Conservation (phyloP, 768 basidiomycete genomes). For the Sistotremastrum niveocremeum region DNA sequence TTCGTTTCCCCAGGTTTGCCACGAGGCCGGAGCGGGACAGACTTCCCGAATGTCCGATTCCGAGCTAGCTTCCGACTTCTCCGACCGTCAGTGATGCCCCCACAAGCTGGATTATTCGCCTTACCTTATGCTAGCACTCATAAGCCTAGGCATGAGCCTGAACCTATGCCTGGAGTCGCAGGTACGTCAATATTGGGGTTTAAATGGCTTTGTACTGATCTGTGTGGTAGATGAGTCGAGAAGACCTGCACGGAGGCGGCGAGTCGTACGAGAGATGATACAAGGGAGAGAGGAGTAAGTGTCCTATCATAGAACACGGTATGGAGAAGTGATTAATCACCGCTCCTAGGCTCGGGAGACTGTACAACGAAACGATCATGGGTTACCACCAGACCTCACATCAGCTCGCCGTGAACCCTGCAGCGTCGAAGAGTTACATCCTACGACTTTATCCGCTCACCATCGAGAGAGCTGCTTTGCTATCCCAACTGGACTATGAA, state of each 20-base stretch:
- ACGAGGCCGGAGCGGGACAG: too few species aligned
- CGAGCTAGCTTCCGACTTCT: too few species aligned
- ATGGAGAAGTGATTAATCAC: slow-evolving; percentile 3
- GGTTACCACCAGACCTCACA: slow-evolving; percentile 43
- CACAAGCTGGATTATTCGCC: slow-evolving; percentile 56
- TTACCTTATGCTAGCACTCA: slow-evolving; percentile 40
- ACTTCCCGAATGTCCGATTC: too few species aligned
- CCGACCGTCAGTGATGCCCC: slow-evolving; percentile 32
- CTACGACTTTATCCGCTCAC: slow-evolving; percentile 62
- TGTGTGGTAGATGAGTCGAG: slow-evolving; percentile 7
- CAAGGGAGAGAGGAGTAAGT: slow-evolving; percentile 68
- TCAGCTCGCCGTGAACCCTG: slow-evolving; percentile 57
- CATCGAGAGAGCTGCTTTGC: slow-evolving; percentile 61
- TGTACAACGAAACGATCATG: slow-evolving; percentile 49
- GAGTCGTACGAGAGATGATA: slow-evolving; percentile 51
- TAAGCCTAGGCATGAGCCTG: slow-evolving; percentile 25
- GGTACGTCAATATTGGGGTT: slow-evolving; percentile 3
- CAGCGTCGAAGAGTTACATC: slow-evolving; percentile 48
- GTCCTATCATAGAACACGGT: background rate
- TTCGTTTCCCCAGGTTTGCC: too few species aligned
- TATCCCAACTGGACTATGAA: slow-evolving; percentile 51
- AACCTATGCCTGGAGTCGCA: slow-evolving; percentile 8
- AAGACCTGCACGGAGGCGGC: slow-evolving; percentile 47
- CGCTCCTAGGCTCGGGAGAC: slow-evolving; percentile 23
- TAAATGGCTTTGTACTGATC: slow-evolving; percentile 15